Evolutionary conservation across 345 rosid genomes (phyloP).

Genomic region (Rhizophora mangle): DNA sequence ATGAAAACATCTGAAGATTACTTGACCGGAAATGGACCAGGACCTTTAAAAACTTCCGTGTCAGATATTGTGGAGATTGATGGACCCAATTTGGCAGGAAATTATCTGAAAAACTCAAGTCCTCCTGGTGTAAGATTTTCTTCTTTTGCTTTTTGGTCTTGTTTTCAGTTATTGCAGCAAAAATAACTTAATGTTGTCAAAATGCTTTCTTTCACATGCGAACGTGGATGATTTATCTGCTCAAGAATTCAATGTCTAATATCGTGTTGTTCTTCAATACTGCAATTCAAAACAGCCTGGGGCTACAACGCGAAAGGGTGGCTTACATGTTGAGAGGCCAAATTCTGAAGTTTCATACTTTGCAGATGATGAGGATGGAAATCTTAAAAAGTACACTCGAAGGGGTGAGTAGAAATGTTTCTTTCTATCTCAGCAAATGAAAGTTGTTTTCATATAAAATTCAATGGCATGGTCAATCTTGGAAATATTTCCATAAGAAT

Average conservation of each 20-base stretch:
- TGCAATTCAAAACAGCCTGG: conserved; percentile 50
- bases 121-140: conserved; percentile 67
- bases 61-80: conserved; percentile 90
- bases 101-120: conserved; percentile 63
- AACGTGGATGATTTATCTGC: too few species aligned
- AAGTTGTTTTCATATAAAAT: not conserved
- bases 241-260: not conserved
- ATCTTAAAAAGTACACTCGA: conserved; percentile 73
- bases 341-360: conserved; percentile 69
- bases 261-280: conserved; percentile 14
- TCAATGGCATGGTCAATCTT: too few species aligned
- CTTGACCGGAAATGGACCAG: conserved; percentile 34
- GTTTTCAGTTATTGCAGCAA: not conserved
- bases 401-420: conserved; percentile 53
- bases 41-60: conserved; percentile 46
- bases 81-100: conserved; percentile 67
- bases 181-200: too few species aligned
- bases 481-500: too few species aligned
- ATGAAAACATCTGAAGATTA: conserved; percentile 40
- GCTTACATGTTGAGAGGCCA: conserved; percentile 66
- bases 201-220: too few species aligned
- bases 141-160: not conserved
- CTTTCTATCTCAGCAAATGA: not conserved
- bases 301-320: conserved; percentile 84
- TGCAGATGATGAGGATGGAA: conserved; percentile 95